These are phyloP conservation scores for Paramecium biaurelia DNA, from an alignment of 73 alveolate genomes.

Conservation along the genomic window DNA sequence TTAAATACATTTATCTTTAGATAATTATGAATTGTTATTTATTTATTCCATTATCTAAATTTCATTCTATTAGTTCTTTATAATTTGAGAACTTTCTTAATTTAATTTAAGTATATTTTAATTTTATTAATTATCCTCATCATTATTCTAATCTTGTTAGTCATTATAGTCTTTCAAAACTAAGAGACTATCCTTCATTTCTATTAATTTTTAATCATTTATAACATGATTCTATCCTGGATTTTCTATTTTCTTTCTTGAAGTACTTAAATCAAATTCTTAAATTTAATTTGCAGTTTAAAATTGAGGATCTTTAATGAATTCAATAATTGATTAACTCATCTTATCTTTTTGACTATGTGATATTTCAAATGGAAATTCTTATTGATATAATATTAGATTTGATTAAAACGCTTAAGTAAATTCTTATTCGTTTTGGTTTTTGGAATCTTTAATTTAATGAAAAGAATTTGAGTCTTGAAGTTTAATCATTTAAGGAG, in stretches of 20 bases:
- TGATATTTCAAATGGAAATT: not conserved
- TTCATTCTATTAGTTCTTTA: not conserved
- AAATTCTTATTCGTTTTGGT: not conserved
- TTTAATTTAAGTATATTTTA: not conserved
- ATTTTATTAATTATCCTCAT: not conserved
- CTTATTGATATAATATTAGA: not conserved
- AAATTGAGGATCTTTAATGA: not conserved
- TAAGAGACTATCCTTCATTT: not conserved
- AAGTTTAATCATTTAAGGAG: not conserved
- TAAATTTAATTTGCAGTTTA: not conserved
- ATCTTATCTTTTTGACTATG: not conserved
- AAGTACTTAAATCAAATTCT: not conserved
- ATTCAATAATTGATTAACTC: not conserved
- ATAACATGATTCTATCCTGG: not conserved
- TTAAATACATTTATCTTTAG: not conserved
- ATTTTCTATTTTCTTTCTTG: not conserved
- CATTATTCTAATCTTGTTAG: not conserved
- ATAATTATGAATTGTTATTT: not conserved
- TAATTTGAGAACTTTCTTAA: not conserved
- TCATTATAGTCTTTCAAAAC: not conserved
- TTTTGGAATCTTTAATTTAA: not conserved
- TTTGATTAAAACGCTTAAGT: not conserved
- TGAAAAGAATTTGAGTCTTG: not conserved
- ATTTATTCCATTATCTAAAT: not conserved
- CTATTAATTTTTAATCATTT: not conserved